These are phyloP conservation scores for Fusarium burgessii DNA, from an alignment of 2,329 filamentous ascomycete species.

Conservation along the genomic window DNA sequence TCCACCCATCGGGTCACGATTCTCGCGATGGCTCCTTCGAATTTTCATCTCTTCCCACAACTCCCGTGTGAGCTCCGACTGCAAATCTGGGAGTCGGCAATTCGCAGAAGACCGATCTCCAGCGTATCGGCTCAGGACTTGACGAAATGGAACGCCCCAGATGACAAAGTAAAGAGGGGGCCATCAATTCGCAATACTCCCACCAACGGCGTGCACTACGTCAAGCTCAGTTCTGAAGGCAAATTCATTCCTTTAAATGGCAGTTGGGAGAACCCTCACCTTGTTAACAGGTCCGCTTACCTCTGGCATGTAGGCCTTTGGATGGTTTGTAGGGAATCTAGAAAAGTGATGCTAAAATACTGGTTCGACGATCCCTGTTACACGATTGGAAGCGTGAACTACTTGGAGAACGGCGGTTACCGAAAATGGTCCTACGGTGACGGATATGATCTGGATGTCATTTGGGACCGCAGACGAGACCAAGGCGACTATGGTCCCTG, in stretches of 20 bases:
- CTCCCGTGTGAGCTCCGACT: neutral
- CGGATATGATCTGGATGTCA: neutral
- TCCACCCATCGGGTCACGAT: neutral
- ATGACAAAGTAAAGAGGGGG: too few relatives aligned
- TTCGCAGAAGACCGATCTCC: neutral
- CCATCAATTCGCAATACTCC: neutral
- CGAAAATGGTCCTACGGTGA: neutral
- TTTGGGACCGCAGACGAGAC: accelerated
- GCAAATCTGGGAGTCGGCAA: neutral
- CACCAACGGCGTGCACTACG: neutral
- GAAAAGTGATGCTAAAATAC: neutral
- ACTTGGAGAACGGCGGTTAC: neutral
- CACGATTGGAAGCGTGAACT: neutral
- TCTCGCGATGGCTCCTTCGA: neutral
- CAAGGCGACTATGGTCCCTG: neutral
- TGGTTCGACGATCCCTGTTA: neutral
- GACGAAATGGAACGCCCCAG: too few relatives aligned
- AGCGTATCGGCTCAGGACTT: too few relatives aligned
- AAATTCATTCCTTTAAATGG: neutral
- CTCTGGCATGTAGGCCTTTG: neutral
- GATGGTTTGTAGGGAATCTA: neutral
- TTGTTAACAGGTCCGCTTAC: neutral
- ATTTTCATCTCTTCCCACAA: neutral
- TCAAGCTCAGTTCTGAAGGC: neutral
- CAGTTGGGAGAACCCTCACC: neutral